Percentiles rank a stretch among this genome's conserved stretches.
phyloP scores from a whole-genome alignment of 345 rosid species.

The Arabidopsis suecica region DNA sequence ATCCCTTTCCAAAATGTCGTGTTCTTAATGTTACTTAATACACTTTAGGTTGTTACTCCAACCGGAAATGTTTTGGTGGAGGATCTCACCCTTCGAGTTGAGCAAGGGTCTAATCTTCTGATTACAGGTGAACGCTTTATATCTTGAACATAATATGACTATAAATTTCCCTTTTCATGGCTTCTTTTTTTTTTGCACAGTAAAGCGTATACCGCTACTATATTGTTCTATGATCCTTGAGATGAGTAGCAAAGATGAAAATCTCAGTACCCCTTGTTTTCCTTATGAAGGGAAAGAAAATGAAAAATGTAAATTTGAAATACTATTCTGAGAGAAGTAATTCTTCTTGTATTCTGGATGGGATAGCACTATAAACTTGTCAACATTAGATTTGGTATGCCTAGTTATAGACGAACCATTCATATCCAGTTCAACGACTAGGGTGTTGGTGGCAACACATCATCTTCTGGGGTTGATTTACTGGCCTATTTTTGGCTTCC shows the following conservation, averaged over 20 bases:
- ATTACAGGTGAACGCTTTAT: constrained; percentile 78
- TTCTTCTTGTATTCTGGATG: constrained; percentile 4
- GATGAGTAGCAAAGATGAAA: constrained; percentile 14
- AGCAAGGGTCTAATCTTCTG: constrained; percentile 92
- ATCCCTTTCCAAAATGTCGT: constrained; percentile 7
- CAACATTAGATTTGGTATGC: constrained; percentile 28
- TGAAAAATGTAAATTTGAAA: neutral
- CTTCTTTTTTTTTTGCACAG: neutral
- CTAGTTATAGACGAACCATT: constrained; percentile 13
- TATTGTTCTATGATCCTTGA: constrained; percentile 15
- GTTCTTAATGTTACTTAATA: constrained; percentile 35
- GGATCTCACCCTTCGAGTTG: constrained; percentile 85
- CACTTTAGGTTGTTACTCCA: constrained; percentile 93
- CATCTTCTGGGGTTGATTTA: constrained; percentile 24
- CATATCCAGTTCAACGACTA: constrained; percentile 13
- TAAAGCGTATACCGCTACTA: constrained; percentile 6
- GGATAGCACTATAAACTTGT: constrained; percentile 19
- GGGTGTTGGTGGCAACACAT: neutral
- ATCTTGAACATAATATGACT: constrained; percentile 18
- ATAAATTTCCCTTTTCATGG: neutral
- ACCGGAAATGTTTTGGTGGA: constrained; percentile 90
- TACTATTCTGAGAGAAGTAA: constrained; percentile 19
- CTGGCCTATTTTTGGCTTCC: constrained; percentile 16
- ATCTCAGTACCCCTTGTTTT: constrained; percentile 9
- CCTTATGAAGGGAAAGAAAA: constrained; percentile 14